A percentile compares a stretch with the other conserved stretches of the same genome.
phyloP scores from a whole-genome alignment of 106 monocot species.

The Acorus calamus region DNA sequence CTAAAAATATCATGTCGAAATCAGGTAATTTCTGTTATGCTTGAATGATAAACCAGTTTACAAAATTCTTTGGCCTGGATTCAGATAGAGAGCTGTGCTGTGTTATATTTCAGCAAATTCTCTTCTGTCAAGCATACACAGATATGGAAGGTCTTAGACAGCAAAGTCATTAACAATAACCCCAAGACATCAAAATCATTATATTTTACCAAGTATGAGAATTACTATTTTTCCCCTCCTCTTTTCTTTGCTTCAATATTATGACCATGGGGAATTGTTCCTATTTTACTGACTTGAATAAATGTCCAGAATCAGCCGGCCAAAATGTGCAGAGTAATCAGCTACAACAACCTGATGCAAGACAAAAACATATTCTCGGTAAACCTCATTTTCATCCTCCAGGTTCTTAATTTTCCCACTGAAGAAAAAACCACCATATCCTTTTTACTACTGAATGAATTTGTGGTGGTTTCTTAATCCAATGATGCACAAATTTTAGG shows the following conservation, averaged over 20 bases:
- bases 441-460: neutral
- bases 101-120: conserved; percentile 32
- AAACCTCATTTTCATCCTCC: conserved; percentile 35
- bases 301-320: conserved; percentile 16
- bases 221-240: too few relatives aligned
- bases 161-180: conserved; percentile 35
- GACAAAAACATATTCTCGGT: conserved; percentile 18
- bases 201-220: conserved; percentile 67
- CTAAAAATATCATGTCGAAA: conserved; percentile 65
- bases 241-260: too few relatives aligned
- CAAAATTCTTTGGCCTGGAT: too few relatives aligned
- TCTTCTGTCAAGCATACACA: conserved; percentile 59
- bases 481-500: conserved; percentile 12
- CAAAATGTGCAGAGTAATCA: conserved; percentile 16
- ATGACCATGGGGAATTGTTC: too few relatives aligned
- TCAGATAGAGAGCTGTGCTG: conserved; percentile 3
- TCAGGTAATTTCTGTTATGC: conserved; percentile 45
- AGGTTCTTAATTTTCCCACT: conserved; percentile 19
- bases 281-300: too few relatives aligned
- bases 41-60: neutral
- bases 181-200: conserved; percentile 84
- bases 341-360: conserved; percentile 16
- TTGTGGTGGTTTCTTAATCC: neutral
- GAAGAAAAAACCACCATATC: too few relatives aligned
- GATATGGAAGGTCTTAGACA: conserved; percentile 72